Conservation (phyloP, 345 rosid genomes). For the Clausena lansium region DNA sequence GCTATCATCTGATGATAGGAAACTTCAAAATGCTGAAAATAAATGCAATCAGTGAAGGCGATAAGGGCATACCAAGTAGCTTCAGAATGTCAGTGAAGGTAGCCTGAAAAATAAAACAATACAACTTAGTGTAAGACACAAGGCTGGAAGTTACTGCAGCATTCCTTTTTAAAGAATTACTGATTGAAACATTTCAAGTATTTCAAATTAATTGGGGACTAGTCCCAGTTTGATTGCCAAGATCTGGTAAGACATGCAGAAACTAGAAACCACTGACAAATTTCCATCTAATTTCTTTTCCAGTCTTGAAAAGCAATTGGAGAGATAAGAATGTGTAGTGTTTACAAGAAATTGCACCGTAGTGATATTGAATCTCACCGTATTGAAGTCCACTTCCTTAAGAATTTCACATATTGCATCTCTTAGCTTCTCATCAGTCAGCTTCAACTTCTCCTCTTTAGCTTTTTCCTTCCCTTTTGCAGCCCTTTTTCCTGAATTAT, state of each 20-base stretch:
- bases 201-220: neutral
- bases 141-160: neutral
- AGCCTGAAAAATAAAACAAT: slow-evolving; percentile 63
- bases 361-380: slow-evolving; percentile 43
- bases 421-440: slow-evolving; percentile 62
- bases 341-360: neutral
- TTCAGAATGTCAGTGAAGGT: slow-evolving; percentile 90
- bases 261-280: neutral
- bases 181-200: neutral
- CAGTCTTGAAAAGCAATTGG: neutral
- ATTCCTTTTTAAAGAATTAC: neutral
- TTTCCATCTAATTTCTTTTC: neutral
- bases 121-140: slow-evolving; percentile 1
- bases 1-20: neutral
- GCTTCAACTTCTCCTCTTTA: slow-evolving; percentile 41
- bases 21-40: neutral
- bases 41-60: neutral
- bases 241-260: neutral
- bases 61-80: slow-evolving; percentile 61
- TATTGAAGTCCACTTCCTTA: slow-evolving; percentile 83
- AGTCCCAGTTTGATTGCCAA: neutral
- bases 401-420: slow-evolving; percentile 69
- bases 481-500: slow-evolving; percentile 41
- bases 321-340: neutral
- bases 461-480: slow-evolving; percentile 61